phyloP scores from a whole-genome alignment of 2,329 filamentous ascomycete species.

The Karstenula rhodostoma region DNA sequence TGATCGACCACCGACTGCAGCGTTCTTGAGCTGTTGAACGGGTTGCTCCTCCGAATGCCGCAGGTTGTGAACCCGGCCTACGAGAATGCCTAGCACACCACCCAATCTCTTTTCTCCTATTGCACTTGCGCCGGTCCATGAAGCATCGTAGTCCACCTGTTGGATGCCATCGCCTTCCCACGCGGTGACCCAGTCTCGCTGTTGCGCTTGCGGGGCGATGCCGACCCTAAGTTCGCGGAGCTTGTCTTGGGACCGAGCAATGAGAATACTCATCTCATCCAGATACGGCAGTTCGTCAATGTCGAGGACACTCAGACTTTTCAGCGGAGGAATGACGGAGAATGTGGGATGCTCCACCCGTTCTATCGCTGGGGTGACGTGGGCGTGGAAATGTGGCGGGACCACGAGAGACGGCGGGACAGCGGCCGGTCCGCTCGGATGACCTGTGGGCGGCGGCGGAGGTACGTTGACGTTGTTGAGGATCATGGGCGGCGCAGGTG shows the following conservation, averaged over 20 bases:
- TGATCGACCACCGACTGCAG: slow-evolving; percentile 25
- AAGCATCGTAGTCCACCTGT: slow-evolving; percentile 68
- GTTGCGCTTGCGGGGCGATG: slow-evolving; percentile 65
- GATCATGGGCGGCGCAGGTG: slow-evolving; percentile 48
- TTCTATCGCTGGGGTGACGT: slow-evolving; percentile 47
- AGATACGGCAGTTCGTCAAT: slow-evolving; percentile 84
- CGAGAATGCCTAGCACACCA: slow-evolving; percentile 72
- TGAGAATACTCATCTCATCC: slow-evolving; percentile 81
- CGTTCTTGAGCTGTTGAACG: slow-evolving; percentile 17
- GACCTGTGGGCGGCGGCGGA: slow-evolving; percentile 48
- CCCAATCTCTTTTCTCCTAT: slow-evolving; percentile 71
- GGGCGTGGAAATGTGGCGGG: slow-evolving; percentile 38
- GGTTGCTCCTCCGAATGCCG: slow-evolving; percentile 46
- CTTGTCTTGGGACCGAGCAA: slow-evolving; percentile 72
- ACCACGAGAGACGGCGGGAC: slow-evolving; percentile 44
- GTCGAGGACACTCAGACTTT: slow-evolving; percentile 78
- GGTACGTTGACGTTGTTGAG: slow-evolving; percentile 48
- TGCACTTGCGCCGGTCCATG: slow-evolving; percentile 58
- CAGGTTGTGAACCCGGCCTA: slow-evolving; percentile 72
- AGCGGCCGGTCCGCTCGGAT: slow-evolving; percentile 44
- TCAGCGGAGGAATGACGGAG: slow-evolving; percentile 77
- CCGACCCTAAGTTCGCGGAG: slow-evolving; percentile 78
- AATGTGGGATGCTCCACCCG: slow-evolving; percentile 81
- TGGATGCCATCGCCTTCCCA: slow-evolving; percentile 71
- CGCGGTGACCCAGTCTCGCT: slow-evolving; percentile 64